Evolutionary conservation across 1,139 yeast genomes (phyloP), one percentile per base, ranked within the genome.

Genomic region (Entelexis paramagnoliae): DNA sequence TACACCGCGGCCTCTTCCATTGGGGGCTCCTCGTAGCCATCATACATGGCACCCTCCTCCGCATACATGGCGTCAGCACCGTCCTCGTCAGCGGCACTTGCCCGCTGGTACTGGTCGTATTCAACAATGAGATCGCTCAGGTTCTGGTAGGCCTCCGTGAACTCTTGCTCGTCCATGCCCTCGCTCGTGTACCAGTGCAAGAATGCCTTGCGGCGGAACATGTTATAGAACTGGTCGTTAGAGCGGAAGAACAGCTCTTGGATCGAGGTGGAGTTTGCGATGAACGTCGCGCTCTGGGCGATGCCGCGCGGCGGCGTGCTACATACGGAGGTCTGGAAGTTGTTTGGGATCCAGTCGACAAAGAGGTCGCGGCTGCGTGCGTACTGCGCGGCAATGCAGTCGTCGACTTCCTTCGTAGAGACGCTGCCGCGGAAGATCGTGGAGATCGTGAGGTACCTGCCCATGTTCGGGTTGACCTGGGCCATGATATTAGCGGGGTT

Each of bases 311-410:
- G 73, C 16, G 76, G 73, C 34, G 69, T 63, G 55, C 67, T 66
- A 60, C 76, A 72, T 20, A 72, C 70, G 7, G 75, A 68, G 19
- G 72, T 68, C 59, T 69, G 72, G 58, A 69, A 68, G 57, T 68
- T 69, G 60, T 68, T 67, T 39, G 73, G 72, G 50, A 69, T 69
- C 73, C 73, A 69, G 58, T 69, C 72, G 11, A 70, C 73, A 56
- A 70, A 70, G 63, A 69, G 67, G 53, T 81, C 79, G 19, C 88
- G 75, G 69, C 85, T 83, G 69, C 83, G 81, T 55, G 84, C 79
- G 72, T 87, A 94, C 53, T 85, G 84, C 26, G 66, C 63, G 30
- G 68, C 59, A 61, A 72, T 68, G 62, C 71, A 65, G 60, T 72
- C 75, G 53, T 72, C 76, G 20, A 72, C 75, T 58, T 72, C 75